These are phyloP conservation scores for Coemansia sp. DNA, from an alignment of 192 early-diverging fungal species.

Conservation along the genomic window DNA sequence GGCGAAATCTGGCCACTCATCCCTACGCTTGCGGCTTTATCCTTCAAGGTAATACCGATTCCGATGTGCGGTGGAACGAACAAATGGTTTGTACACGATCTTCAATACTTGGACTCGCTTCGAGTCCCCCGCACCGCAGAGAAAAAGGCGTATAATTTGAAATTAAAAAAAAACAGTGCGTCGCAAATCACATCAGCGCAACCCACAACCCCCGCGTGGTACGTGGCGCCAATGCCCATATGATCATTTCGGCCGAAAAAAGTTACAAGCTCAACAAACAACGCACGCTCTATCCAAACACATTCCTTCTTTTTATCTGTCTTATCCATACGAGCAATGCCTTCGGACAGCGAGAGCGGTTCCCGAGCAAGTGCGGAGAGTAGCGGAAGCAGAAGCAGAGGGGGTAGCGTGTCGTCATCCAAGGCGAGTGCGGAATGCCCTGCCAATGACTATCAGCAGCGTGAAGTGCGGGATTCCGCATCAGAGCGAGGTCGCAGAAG, in stretches of 20 bases:
- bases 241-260: neutral
- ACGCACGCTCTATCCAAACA: neutral
- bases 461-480: neutral
- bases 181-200: neutral
- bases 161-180: neutral
- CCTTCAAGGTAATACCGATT: no score
- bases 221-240: neutral
- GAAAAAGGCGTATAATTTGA: neutral
- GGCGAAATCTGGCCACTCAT: no score
- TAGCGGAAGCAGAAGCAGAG: neutral
- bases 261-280: neutral
- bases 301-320: neutral
- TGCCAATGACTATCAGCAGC: neutral
- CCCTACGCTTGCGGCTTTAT: no score
- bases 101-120: no score
- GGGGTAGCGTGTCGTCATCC: neutral
- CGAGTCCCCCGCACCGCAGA: no score
- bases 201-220: neutral
- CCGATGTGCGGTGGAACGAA: no score
- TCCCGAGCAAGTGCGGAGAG: neutral
- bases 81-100: no score
- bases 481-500: neutral
- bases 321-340: neutral
- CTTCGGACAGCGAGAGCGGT: constrained; percentile 6
- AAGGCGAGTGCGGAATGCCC: neutral